Conservation (phyloP, 345 rosid genomes). For the Streptanthus diversifolius region DNA sequence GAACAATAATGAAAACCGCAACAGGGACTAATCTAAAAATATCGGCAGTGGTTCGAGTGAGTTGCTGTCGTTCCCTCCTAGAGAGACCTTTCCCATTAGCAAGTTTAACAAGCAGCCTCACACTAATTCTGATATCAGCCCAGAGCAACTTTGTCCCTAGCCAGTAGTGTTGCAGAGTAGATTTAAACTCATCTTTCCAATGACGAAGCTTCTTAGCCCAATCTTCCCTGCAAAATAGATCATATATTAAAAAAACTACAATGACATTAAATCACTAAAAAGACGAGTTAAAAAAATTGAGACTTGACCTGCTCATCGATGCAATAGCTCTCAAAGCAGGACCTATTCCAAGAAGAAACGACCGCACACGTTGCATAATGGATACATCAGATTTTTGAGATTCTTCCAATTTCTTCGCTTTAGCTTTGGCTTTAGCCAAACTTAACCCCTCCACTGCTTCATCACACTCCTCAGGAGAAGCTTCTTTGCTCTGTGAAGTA, state of each 20-base stretch:
- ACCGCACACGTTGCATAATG: slow-evolving; percentile 52
- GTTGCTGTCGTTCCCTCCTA: slow-evolving; percentile 80
- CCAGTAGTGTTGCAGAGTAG: slow-evolving; percentile 92
- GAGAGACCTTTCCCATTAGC: slow-evolving; percentile 90
- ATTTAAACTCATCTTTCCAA: slow-evolving; percentile 88
- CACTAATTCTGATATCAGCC: slow-evolving; percentile 89
- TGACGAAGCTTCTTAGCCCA: slow-evolving; percentile 86
- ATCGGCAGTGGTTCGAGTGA: slow-evolving; percentile 80
- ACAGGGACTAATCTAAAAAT: slow-evolving; percentile 79
- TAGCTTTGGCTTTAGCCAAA: slow-evolving; percentile 82
- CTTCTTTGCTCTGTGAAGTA: slow-evolving; percentile 64
- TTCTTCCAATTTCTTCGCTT: slow-evolving; percentile 72
- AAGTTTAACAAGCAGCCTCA: slow-evolving; percentile 78
- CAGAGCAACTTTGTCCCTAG: slow-evolving; percentile 84
- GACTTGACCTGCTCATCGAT: slow-evolving; percentile 83
- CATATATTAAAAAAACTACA: slow-evolving; percentile 21
- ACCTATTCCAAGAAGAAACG: slow-evolving; percentile 70
- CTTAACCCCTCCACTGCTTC: slow-evolving; percentile 89
- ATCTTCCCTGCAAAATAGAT: slow-evolving; percentile 61
- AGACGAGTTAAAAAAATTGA: slow-evolving; percentile 9
- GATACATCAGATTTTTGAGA: slow-evolving; percentile 51
- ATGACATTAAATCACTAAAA: slow-evolving; percentile 2
- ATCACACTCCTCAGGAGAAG: slow-evolving; percentile 95
- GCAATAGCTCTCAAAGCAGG: slow-evolving; percentile 92
- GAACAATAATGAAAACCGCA: slow-evolving; percentile 89